Evolutionary conservation across 306 rosid genomes (phyloP), one percentile per base, ranked within the genome.

Genomic region (Ammopiptanthus mongolicus): DNA sequence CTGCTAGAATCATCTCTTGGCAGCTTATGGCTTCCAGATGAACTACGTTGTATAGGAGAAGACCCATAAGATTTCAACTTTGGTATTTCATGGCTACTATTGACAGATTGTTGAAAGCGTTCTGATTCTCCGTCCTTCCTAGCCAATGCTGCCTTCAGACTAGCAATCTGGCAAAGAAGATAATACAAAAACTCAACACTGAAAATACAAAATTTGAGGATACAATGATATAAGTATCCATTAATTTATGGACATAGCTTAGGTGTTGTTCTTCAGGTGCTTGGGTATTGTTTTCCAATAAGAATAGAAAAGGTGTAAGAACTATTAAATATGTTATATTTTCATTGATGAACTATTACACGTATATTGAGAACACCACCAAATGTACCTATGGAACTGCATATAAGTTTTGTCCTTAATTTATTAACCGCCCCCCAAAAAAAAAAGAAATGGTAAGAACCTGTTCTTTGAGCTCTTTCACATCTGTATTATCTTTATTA

Each of bases 401-500:
- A n/a, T n/a, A n/a, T n/a, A n/a, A n/a, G n/a, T n/a, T n/a, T n/a
- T n/a, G n/a, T n/a, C n/a, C n/a, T n/a, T n/a, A n/a, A n/a, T n/a
- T n/a, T n/a, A n/a, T n/a, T n/a, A n/a, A n/a, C n/a, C n/a, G n/a
- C n/a, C n/a, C 47, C 14, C 13, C 21, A 28, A 3, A 7, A 17
- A 48, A 7, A 3, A 15, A 28, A 21, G 11, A 41, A 22, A 23
- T 34, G 6, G 48, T 18, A 21, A 71, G 52, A 69, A 93, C 98
- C 97, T 96, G 98, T 75, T 92, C 99, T 82, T 81, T 92, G 25
- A 92, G 96, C 65, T 96, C 98, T 81, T 89, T 92, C 41, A 89
- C 92, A 65, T 96, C 91, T 18, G 82, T 7, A 36, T 63, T 33
- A 47, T 90, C 98, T 85, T 84, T 90, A 86, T 96, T 92, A 47